Conservation (phyloP, 768 basidiomycete genomes). For the Mycena amicta region DNA sequence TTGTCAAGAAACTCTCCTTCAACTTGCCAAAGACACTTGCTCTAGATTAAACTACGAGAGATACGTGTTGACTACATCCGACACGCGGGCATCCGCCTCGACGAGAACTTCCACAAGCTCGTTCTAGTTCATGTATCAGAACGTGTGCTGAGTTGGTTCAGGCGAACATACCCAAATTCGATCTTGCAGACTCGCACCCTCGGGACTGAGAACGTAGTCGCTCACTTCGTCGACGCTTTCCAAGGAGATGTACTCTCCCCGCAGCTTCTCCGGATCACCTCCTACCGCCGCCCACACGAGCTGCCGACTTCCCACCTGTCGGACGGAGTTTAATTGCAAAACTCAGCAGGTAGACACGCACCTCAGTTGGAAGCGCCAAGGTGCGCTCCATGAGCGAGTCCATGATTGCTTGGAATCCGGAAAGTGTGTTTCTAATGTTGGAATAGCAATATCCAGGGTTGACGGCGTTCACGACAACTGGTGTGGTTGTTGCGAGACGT, state of each 20-base stretch:
- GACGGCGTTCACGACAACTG: conserved; percentile 23
- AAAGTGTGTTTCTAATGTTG: conserved; percentile 14
- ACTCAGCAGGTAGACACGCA: too few species aligned
- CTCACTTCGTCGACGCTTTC: conserved; percentile 31
- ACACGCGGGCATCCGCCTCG: conserved; percentile 6
- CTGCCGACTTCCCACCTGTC: conserved; percentile 31
- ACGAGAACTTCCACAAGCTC: neutral
- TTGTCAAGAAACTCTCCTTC: too few species aligned
- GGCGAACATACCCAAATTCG: conserved; percentile 32
- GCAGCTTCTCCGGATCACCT: conserved; percentile 22
- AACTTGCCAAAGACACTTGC: too few species aligned
- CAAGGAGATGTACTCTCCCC: conserved; percentile 33
- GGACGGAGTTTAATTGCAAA: too few species aligned
- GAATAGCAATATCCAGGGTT: conserved; percentile 27
- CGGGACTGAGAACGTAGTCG: conserved; percentile 28
- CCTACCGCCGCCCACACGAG: conserved; percentile 37
- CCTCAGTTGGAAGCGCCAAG: conserved; percentile 25
- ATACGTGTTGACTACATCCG: neutral
- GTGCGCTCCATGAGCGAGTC: conserved; percentile 10
- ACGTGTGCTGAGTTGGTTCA: neutral
- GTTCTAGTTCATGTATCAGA: neutral
- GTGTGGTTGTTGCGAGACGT: conserved; percentile 12
- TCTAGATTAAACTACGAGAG: neutral
- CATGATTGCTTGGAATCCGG: conserved; percentile 1
- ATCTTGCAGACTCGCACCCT: conserved; percentile 29